Base-by-base conservation (phyloP, 345 rosid genomes). In the Schrenkiella parvula region DNA sequence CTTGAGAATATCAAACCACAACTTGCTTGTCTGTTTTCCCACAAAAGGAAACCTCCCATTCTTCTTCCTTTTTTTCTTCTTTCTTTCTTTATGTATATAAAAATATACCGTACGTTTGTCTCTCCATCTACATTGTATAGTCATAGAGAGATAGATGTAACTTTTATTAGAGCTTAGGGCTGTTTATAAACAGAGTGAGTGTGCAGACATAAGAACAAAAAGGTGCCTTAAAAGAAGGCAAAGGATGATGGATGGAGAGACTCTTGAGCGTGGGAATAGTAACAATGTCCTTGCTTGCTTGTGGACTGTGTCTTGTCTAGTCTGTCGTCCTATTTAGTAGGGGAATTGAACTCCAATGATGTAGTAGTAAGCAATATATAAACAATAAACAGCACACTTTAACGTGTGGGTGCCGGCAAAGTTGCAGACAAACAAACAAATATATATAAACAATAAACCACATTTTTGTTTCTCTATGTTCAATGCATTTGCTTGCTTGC, bases 1-100 rank as follows among this genome's bases (percentile, higher is more conserved):
- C 71, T 73, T 73, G 78, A 73, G 78, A 56, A 56, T 65, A 73
- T 65, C 78, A 73, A 60, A 64, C 71, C 65, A 38, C 71, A 35
- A 37, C 66, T 73, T 66, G 77, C 72, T 73, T 64, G 70, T 53
- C 64, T 63, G 56, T 41, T 72, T 62, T 53, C 70, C 70, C 64
- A 52, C 70, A 72, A 39, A 41, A 52, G 76, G 63, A 72, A 72
- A 61, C 70, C 63, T 42, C 54, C 34, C 18, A 29, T 62, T 42
- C 70, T 39, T 28, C 2, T 47, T 13, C 2, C 3, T 42, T 3
- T 17, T 0, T 25, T 13, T 11, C 4, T 7, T 21, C 1, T 26
- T 4, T 42, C 6, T 54, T 8, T 19, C 8, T 10, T 14, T 8
- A 39, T 29, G 14, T 26, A 8, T n/a, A n/a, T n/a, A n/a, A n/a